Evolutionary conservation across 2,329 filamentous ascomycete genomes (phyloP).

Genomic region (Phialophora chinensis): DNA sequence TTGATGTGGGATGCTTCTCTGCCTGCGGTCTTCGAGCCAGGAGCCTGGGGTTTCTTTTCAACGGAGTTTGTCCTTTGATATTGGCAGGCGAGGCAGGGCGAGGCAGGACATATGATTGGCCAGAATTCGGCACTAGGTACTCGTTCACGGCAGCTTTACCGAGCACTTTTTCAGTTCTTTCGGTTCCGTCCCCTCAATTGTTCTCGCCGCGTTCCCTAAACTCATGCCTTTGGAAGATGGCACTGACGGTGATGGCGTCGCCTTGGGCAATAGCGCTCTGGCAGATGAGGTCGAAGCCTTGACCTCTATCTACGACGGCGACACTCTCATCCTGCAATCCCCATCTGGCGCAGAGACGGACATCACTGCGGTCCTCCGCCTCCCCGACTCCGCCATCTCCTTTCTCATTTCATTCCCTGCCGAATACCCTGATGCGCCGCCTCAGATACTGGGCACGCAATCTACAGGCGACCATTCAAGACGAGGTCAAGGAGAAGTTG

Average conservation of each 20-base stretch:
- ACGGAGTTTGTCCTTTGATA: not conserved
- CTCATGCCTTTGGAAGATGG: slow-evolving; percentile 31
- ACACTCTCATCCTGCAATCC: slow-evolving; percentile 34
- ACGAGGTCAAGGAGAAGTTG: slow-evolving; percentile 70
- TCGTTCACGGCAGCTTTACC: slow-evolving; percentile 16
- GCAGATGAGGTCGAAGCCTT: slow-evolving; percentile 56
- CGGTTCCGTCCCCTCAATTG: not conserved
- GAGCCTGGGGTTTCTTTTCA: not conserved
- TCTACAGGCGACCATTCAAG: slow-evolving; percentile 72
- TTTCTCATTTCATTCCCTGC: slow-evolving; percentile 70
- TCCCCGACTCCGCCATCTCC: slow-evolving; percentile 61
- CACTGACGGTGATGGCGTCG: slow-evolving; percentile 1
- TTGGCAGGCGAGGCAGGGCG: not conserved
- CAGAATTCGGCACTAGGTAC: not conserved
- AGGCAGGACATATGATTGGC: slow-evolving; percentile 1
- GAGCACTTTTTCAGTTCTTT: not conserved
- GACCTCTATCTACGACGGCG: slow-evolving; percentile 65
- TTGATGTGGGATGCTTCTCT: slow-evolving; percentile 1
- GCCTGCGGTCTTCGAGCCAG: not conserved
- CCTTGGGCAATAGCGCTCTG: slow-evolving; percentile 47
- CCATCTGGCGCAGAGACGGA: slow-evolving; percentile 4
- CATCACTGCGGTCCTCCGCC: slow-evolving; percentile 69
- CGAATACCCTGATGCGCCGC: slow-evolving; percentile 76
- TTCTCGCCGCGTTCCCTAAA: not conserved
- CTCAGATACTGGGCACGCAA: slow-evolving; percentile 76